These are phyloP conservation scores for Apostasia shenzhenica DNA, from an alignment of 106 monocot species.

Conservation along the genomic window DNA sequence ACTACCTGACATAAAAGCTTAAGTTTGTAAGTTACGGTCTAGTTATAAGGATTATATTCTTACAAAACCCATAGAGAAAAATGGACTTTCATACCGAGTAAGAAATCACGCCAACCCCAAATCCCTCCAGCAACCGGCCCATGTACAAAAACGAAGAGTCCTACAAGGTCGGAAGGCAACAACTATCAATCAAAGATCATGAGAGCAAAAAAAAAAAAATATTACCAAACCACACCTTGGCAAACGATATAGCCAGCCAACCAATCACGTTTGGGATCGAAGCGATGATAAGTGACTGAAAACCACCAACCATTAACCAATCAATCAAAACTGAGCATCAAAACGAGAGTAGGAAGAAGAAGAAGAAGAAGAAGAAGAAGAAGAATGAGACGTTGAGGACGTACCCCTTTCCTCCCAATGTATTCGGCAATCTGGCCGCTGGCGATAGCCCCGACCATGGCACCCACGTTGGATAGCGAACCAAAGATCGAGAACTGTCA, in stretches of 20 bases:
- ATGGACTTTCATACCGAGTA: conserved; percentile 34
- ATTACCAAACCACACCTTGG: conserved; percentile 34
- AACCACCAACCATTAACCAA: background rate
- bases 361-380: background rate
- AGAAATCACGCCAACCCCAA: conserved; percentile 88
- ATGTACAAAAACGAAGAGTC: conserved; percentile 90
- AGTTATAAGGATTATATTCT: too few relatives aligned
- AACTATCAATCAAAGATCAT: background rate
- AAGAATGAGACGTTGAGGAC: background rate
- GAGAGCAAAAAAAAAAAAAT: background rate
- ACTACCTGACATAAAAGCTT: too few relatives aligned
- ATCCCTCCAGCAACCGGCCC: conserved; percentile 88
- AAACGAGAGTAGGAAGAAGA: background rate
- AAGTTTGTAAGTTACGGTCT: too few relatives aligned
- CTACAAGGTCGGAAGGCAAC: conserved; percentile 18
- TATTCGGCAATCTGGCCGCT: conserved; percentile 96
- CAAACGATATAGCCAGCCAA: conserved; percentile 90
- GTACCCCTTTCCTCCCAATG: conserved; percentile 90
- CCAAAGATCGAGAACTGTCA: conserved; percentile 77
- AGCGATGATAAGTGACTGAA: conserved; percentile 90
- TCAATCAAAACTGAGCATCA: background rate
- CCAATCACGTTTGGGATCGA: conserved; percentile 87
- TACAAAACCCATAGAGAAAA: background rate
- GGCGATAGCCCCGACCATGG: conserved; percentile 92
- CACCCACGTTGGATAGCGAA: conserved; percentile 93